A percentile compares a stretch with the other conserved stretches of the same genome.
Evolutionary conservation across 164 flowering plant species (phyloP).

Genomic region (Sedum album): DNA sequence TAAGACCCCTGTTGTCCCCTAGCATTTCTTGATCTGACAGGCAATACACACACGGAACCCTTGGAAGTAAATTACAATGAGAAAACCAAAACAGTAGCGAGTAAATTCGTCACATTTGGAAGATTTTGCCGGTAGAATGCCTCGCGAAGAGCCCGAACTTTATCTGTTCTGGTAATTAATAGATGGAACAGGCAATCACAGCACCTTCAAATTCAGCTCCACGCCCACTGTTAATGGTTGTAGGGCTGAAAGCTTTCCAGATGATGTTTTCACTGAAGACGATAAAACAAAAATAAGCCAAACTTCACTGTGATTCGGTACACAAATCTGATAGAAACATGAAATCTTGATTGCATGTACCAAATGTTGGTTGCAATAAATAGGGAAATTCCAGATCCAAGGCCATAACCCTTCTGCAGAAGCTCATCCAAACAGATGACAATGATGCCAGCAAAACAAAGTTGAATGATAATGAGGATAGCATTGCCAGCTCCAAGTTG

Average conservation of each 20-base stretch:
- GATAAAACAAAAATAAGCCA: background rate
- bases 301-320: background rate
- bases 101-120: conserved; percentile 59
- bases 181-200: conserved; percentile 58
- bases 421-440: conserved; percentile 48
- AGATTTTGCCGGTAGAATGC: conserved; percentile 70
- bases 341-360: conserved; percentile 14
- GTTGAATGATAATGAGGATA: conserved; percentile 42
- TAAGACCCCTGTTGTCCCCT: conserved; percentile 84
- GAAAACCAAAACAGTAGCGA: conserved; percentile 54
- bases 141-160: conserved; percentile 61
- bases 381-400: conserved; percentile 42
- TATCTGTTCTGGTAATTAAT: conserved; percentile 51
- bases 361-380: conserved; percentile 50
- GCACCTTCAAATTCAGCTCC: conserved; percentile 78
- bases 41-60: conserved; percentile 69
- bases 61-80: conserved; percentile 64
- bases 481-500: conserved; percentile 52
- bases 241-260: conserved; percentile 71
- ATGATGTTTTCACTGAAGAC: conserved; percentile 58
- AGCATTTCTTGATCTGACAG: conserved; percentile 69
- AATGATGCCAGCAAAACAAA: conserved; percentile 46
- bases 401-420: conserved; percentile 46
- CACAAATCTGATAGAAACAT: too few species aligned
- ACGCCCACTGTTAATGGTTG: conserved; percentile 57